Percentiles rank a stretch among this genome's conserved stretches.
Conservation (phyloP, 108 stramenopile species). For the Thalassiosira profunda region DNA sequence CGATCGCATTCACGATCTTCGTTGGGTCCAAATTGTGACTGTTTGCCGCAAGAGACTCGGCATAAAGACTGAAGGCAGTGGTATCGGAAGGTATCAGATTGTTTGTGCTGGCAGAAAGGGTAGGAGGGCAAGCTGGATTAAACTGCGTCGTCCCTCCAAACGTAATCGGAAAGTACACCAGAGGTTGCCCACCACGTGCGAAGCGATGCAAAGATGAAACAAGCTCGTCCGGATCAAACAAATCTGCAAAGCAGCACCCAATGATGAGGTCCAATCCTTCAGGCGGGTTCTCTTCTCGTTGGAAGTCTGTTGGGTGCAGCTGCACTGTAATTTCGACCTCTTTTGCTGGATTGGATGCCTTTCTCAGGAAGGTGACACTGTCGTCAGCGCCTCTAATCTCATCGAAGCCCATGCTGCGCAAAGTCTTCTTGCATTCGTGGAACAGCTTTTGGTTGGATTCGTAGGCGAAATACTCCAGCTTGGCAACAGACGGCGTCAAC, state of each 20-base stretch:
- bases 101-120: too few relatives aligned
- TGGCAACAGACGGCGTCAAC: conserved; percentile 22
- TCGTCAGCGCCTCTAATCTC: conserved; percentile 10
- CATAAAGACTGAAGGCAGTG: conserved; percentile 72
- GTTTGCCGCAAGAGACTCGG: conserved; percentile 65
- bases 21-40: conserved; percentile 85
- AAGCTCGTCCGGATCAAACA: conserved; percentile 76
- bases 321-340: conserved; percentile 52
- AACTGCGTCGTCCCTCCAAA: conserved; percentile 86
- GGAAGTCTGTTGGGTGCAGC: conserved; percentile 63
- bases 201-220: conserved; percentile 54
- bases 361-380: neutral
- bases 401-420: conserved; percentile 64
- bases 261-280: conserved; percentile 73
- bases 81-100: conserved; percentile 83
- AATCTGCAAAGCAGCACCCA: conserved; percentile 92
- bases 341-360: conserved; percentile 1
- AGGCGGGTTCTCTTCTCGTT: conserved; percentile 26
- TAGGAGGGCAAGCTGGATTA: conserved; percentile 35
- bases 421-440: conserved; percentile 42
- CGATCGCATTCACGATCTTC: conserved; percentile 58
- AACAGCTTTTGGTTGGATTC: conserved; percentile 72
- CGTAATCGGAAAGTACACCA: conserved; percentile 94
- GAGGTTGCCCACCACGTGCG: conserved; percentile 22
- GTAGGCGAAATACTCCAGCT: conserved; percentile 76